Evolutionary conservation across 1,284 basidiomycete genomes (phyloP), one percentile per base, ranked within the genome.

Genomic region (Ceratobasidium sp.): DNA sequence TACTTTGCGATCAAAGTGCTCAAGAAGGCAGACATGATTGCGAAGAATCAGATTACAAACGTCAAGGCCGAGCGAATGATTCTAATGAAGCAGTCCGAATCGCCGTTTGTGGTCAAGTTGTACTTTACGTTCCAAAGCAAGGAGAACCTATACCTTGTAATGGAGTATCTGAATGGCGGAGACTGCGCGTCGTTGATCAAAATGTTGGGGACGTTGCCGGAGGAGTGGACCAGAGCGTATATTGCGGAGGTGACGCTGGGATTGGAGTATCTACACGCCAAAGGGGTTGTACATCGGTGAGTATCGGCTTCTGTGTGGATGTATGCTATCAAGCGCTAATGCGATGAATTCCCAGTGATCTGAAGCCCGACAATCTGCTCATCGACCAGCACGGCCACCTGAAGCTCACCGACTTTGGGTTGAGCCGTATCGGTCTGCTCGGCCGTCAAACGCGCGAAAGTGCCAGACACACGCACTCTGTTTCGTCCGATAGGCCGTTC

Each of bases 41-140:
- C 98, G 58, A 99, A 99, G 88, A 99, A 99, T 84, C 98, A 99
- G 82, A 98, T 99, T 82, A 99, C 98, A 72, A 99, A 99, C 80
- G 97, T 99, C 81, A 99, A 98, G 83, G 98, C 98, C 2, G 98
- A 99, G 84, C 89, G 98, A 72, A 98, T 97, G 89, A 99, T 99
- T 79, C 87, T 99, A 77, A 99, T 99, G 98, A 97, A 96, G 80
- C 97, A 99, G 81, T 94, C 98, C 0, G 96, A 98, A 82, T 98
- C 96, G 13, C 96, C 98, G n/a, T 98, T 99, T 84, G 97, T 99
- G 57, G 96, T 96, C 35, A 97, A 98, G 83, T 85, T 99, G 41
- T 99, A 94, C 85, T 99, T 98, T 83, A 98, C 98, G 43, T 99
- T 99, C 86, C 98, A 99, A 84, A 98, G 96, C 87, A 95, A 96